Evolutionary conservation across 495 filamentous ascomycete genomes (phyloP).

Genomic region (Podospora bellae-mahoneyi): DNA sequence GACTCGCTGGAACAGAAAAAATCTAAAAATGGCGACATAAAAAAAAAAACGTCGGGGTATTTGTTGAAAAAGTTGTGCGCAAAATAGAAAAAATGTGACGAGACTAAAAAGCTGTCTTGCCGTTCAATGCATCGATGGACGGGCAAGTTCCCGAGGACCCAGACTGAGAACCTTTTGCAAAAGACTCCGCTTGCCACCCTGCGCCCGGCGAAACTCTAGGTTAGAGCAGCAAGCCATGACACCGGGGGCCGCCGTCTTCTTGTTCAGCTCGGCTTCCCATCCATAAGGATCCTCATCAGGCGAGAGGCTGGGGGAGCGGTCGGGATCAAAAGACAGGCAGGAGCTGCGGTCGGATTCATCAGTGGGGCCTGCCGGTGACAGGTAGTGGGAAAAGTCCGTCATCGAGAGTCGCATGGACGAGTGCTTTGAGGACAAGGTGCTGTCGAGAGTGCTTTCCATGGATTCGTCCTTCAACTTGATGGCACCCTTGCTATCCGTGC

Average conservation of each 20-base stretch:
- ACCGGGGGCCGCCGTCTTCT: constrained; percentile 9
- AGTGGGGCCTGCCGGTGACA: constrained; percentile 5
- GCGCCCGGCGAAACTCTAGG: constrained; percentile 28
- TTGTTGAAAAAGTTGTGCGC: constrained; percentile 7
- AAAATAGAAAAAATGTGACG: constrained; percentile 6
- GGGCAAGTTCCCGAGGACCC: constrained; percentile 17
- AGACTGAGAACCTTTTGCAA: constrained; percentile 44
- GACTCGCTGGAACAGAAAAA: too few species aligned
- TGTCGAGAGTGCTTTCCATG: background rate
- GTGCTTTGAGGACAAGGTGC: background rate
- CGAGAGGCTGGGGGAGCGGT: constrained; percentile 23
- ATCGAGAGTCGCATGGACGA: constrained; percentile 9
- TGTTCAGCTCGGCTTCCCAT: constrained; percentile 47
- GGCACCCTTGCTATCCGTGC: background rate
- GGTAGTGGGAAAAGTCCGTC: constrained; percentile 19
- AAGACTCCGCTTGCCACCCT: constrained; percentile 39
- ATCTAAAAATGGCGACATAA: background rate
- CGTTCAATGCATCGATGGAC: constrained; percentile 4
- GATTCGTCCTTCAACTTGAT: background rate
- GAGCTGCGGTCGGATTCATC: constrained; percentile 13
- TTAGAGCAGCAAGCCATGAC: constrained; percentile 12
- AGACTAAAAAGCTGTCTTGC: background rate
- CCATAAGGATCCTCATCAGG: constrained; percentile 42
- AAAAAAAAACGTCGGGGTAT: constrained; percentile 1
- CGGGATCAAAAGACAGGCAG: constrained; percentile 24